Percentiles rank a stretch among this genome's conserved stretches.
Conservation (phyloP, 1,284 basidiomycete species). For the Rhodotorula sp. region DNA sequence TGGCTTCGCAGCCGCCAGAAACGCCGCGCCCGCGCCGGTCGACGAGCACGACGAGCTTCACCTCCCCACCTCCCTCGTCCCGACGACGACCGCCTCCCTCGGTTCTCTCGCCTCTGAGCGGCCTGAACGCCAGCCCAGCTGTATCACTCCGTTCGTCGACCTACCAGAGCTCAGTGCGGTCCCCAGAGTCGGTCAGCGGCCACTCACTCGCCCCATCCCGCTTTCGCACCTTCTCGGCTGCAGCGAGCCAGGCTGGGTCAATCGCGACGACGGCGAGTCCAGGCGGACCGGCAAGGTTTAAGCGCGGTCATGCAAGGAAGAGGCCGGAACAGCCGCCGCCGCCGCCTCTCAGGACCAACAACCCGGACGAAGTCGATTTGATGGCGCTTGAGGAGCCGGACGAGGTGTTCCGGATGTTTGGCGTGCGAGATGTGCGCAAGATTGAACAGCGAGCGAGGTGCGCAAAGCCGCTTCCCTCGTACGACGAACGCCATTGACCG, state of each 20-base stretch:
- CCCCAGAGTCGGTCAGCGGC: conserved; percentile 8
- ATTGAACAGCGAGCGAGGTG: conserved; percentile 40
- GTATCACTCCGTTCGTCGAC: conserved; percentile 11
- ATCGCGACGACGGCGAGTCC: conserved; percentile 21
- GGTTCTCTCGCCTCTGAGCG: conserved; percentile 2
- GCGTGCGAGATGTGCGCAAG: conserved; percentile 41
- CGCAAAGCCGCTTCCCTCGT: not conserved
- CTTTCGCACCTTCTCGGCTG: conserved; percentile 6
- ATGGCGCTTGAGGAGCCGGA: conserved; percentile 42
- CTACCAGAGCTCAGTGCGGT: conserved; percentile 8
- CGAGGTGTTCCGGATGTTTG: conserved; percentile 41
- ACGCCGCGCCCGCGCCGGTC: not conserved
- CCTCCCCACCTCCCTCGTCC: not conserved
- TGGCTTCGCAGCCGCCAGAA: not conserved
- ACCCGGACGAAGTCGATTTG: conserved; percentile 41
- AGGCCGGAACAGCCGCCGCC: not conserved
- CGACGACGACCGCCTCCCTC: not conserved
- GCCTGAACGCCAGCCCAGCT: conserved; percentile 4
- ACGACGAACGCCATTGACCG: not conserved
- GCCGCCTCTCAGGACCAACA: not conserved
- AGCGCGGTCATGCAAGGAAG: conserved; percentile 25
- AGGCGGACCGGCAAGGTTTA: conserved; percentile 14
- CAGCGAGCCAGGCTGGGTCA: conserved; percentile 14
- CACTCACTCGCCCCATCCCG: not conserved
- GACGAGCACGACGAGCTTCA: not conserved